Percentiles rank a stretch among this genome's conserved stretches.
These are phyloP conservation scores for Colletotrichum sp. DNA, from an alignment of 2,329 filamentous ascomycete genomes.

Conservation along the genomic window DNA sequence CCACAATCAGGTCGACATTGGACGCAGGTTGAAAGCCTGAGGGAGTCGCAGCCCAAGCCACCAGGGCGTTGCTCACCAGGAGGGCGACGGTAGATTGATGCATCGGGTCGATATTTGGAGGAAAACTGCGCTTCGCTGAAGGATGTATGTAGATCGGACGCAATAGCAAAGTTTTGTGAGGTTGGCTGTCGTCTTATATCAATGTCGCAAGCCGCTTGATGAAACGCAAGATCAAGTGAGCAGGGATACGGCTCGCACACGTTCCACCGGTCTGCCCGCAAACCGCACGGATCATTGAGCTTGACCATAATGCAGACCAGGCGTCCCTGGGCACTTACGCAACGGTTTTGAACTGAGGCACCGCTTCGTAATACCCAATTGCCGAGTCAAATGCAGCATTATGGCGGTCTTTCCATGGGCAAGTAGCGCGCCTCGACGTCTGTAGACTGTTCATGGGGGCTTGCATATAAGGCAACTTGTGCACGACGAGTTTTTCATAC, in stretches of 20 bases:
- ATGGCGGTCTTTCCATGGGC: neutral
- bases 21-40: slow-evolving; percentile 42
- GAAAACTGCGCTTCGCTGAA: neutral
- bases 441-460: neutral
- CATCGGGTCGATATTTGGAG: neutral
- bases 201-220: neutral
- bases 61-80: neutral
- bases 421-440: neutral
- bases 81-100: neutral
- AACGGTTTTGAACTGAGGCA: neutral
- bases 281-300: neutral
- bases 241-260: slow-evolving; percentile 1
- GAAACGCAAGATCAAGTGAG: neutral
- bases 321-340: neutral
- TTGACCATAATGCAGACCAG: neutral
- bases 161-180: neutral
- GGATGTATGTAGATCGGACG: neutral
- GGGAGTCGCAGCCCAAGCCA: slow-evolving; percentile 42
- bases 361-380: neutral
- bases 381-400: neutral
- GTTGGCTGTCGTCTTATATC: neutral
- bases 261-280: neutral
- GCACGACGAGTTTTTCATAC: too few species aligned
- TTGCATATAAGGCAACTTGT: neutral
- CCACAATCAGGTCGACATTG: slow-evolving; percentile 41